These are phyloP conservation scores for Zizania palustris DNA, from an alignment of 202 grass and related monocot genomes.

Conservation along the genomic window DNA sequence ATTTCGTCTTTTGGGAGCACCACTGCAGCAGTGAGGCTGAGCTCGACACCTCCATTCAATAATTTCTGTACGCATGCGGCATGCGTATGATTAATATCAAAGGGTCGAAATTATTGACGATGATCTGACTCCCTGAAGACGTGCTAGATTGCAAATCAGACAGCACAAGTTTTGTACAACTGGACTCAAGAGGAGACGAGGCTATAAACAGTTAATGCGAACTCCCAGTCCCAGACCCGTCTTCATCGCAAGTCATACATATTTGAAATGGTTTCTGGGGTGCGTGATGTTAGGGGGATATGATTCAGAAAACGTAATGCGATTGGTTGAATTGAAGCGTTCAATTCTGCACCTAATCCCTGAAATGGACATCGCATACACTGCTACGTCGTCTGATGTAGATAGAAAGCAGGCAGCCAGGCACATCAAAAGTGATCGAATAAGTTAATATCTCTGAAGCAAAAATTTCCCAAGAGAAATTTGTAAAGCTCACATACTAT, in stretches of 20 bases:
- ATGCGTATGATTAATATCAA: background rate
- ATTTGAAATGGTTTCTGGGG: conserved; percentile 3
- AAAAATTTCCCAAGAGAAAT: background rate
- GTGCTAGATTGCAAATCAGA: too few species aligned
- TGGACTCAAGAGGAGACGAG: too few species aligned
- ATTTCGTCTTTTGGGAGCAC: conserved; percentile 41
- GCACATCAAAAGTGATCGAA: background rate
- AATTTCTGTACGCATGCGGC: background rate
- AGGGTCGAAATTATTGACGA: too few species aligned
- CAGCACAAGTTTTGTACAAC: too few species aligned
- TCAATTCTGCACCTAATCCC: conserved; percentile 55
- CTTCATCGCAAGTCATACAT: conserved; percentile 40
- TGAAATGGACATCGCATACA: conserved; percentile 45
- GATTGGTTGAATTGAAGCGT: conserved; percentile 19
- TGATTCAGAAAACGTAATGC: conserved; percentile 27
- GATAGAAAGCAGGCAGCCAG: conserved; percentile 14
- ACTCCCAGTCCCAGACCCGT: conserved; percentile 14
- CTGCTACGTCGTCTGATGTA: conserved; percentile 33
- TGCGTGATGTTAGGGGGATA: conserved; percentile 27
- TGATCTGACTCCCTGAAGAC: too few species aligned
- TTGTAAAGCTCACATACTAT: conserved; percentile 20
- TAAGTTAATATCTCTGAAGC: background rate
- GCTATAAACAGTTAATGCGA: too few species aligned
- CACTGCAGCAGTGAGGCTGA: background rate
- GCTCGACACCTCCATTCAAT: background rate